These are phyloP conservation scores for Russula sp. DNA, from an alignment of 768 basidiomycete species.

Conservation along the genomic window DNA sequence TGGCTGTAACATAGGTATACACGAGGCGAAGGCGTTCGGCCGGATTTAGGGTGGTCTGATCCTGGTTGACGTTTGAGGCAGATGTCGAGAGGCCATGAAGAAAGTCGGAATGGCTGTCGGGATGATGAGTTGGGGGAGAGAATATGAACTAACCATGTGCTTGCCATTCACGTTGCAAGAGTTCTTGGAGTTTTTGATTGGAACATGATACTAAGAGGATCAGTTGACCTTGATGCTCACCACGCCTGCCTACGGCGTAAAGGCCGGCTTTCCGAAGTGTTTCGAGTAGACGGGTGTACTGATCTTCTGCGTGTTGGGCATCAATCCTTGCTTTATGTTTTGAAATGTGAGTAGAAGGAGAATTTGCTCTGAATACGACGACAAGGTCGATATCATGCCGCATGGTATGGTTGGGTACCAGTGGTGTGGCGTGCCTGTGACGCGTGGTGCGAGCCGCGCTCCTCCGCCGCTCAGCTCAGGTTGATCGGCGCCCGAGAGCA, in stretches of 20 bases:
- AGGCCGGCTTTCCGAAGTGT: slow-evolving; percentile 58
- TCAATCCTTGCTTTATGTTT: slow-evolving; percentile 61
- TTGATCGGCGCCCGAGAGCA: too few species aligned
- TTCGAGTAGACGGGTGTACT: slow-evolving; percentile 60
- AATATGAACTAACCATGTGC: slow-evolving; percentile 24
- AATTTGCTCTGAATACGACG: slow-evolving; percentile 58
- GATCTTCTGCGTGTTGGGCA: slow-evolving; percentile 56
- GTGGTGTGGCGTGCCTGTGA: slow-evolving; percentile 3
- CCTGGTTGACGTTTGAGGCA: slow-evolving; percentile 34
- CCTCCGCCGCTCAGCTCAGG: too few species aligned
- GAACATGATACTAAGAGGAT: slow-evolving; percentile 74
- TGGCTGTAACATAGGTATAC: slow-evolving; percentile 63
- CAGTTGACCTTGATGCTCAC: slow-evolving; percentile 70
- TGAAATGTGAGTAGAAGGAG: slow-evolving; percentile 37
- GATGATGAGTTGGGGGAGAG: background rate
- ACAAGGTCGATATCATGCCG: slow-evolving; percentile 70
- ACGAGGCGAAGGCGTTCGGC: slow-evolving; percentile 81
- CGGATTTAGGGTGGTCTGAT: slow-evolving; percentile 45
- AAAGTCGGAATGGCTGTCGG: slow-evolving; percentile 63
- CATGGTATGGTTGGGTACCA: slow-evolving; percentile 9
- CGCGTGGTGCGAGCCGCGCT: background rate
- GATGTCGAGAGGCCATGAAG: slow-evolving; percentile 64
- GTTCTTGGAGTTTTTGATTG: slow-evolving; percentile 48
- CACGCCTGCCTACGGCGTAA: slow-evolving; percentile 65
- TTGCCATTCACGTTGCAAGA: slow-evolving; percentile 72